Base-by-base conservation (phyloP, 176 grass and related monocot genomes). In the Aegilops speltoides region DNA sequence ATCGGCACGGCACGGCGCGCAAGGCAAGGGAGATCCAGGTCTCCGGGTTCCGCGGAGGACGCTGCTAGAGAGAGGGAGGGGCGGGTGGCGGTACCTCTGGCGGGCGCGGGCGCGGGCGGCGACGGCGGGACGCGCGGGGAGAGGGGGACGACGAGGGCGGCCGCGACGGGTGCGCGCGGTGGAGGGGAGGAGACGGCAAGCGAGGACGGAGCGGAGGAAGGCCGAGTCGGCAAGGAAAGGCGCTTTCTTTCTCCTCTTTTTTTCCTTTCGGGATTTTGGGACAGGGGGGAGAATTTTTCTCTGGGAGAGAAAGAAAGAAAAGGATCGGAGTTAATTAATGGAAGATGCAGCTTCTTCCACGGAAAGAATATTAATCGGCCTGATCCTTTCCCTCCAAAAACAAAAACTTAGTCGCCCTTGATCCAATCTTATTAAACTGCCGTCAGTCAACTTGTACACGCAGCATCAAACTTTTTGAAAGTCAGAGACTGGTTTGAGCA, bases 161-260 rank as follows among this genome's bases (percentile, higher is more conserved):
- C 37, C 61, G 23, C 10, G 31, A 15, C 46, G 25, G 45, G 31
- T 5, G 74, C 19, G 45, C 33, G 14, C n/a, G 59, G 59, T 20
- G 43, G 36, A 48, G 37, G 16, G 38, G 63, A 60, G 7, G 63
- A 20, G 45, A 62, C 38, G 64, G 25, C 71, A 48, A 26, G 86
- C 34, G 32, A 24, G 56, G 77, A 34, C 54, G 20, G 40, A 66
- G 28, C 19, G 31, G 33, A 79, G 80, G 81, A 82, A 54, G 48
- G 82, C 9, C 23, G 34, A 43, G 82, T 46, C 68, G 54, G 68
- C 68, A 64, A 84, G 70, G 82, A 75, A 68, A 56, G 71, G 43
- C 38, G 38, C n/a, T 41, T 73, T 73, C 38, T 73, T 13, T 69
- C 63, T 14, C 16, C 23, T 3, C 20, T 40, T 22, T 34, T 57